phyloP scores from a whole-genome alignment of 345 rosid genomes.

The Cochlearia excelsa region DNA sequence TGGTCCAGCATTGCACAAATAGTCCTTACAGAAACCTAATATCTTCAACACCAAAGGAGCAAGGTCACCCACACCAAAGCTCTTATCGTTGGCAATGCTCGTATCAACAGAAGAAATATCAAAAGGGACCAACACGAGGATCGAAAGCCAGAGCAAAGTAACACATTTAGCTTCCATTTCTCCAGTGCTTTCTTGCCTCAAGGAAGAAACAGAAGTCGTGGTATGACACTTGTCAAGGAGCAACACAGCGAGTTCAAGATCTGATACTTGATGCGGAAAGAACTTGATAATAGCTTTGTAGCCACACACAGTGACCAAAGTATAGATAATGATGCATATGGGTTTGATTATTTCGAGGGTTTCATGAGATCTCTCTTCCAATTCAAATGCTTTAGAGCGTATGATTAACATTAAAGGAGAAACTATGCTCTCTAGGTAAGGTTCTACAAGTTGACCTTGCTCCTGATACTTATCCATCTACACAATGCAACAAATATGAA shows the following conservation, averaged over 20 bases:
- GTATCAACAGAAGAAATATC: slow-evolving; percentile 91
- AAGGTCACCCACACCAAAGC: slow-evolving; percentile 45
- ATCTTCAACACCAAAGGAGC: slow-evolving; percentile 77
- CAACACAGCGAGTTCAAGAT: slow-evolving; percentile 82
- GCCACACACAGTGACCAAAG: slow-evolving; percentile 83
- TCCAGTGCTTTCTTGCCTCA: slow-evolving; percentile 92
- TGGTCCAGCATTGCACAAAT: slow-evolving; percentile 85
- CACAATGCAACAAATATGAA: slow-evolving; percentile 5
- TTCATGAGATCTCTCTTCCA: slow-evolving; percentile 53
- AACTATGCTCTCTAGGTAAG: slow-evolving; percentile 78
- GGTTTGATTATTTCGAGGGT: slow-evolving; percentile 64
- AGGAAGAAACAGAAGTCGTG: slow-evolving; percentile 48
- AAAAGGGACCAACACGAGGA: slow-evolving; percentile 86
- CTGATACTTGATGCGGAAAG: slow-evolving; percentile 93
- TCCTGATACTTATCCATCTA: slow-evolving; percentile 95
- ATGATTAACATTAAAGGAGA: slow-evolving; percentile 78
- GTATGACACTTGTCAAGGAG: slow-evolving; percentile 81
- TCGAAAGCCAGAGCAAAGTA: slow-evolving; percentile 86
- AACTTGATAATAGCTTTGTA: slow-evolving; percentile 83
- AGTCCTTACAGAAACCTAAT: slow-evolving; percentile 72
- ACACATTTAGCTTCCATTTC: slow-evolving; percentile 96
- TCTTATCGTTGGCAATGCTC: slow-evolving; percentile 49
- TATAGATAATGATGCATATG: slow-evolving; percentile 72
- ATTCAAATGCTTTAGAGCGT: slow-evolving; percentile 51
- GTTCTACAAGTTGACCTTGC: slow-evolving; percentile 85